Evolutionary conservation across 2,329 filamentous ascomycete genomes (phyloP).

Genomic region (Hymenoscyphus linearis): DNA sequence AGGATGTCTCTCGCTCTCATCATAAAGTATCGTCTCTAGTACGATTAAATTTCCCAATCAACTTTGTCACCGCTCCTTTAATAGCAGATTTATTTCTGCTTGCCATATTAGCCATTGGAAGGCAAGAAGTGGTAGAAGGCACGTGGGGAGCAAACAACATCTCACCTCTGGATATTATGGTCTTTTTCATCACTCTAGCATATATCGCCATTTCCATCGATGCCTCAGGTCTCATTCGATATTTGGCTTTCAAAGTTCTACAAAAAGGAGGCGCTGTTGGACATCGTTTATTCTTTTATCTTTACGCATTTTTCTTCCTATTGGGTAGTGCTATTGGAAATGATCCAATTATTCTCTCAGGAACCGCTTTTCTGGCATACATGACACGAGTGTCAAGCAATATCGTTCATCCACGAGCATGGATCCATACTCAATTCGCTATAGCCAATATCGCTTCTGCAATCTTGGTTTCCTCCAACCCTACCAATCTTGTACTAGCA

Average conservation of each 20-base stretch:
- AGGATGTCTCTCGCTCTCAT: constrained; percentile 22
- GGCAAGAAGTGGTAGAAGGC: constrained; percentile 61
- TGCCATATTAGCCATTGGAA: constrained; percentile 62
- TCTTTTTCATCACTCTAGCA: constrained; percentile 67
- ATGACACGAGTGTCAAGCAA: constrained; percentile 73
- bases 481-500: constrained; percentile 69
- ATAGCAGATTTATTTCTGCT: constrained; percentile 68
- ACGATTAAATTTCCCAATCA: constrained; percentile 55
- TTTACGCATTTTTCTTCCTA: constrained; percentile 67
- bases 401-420: constrained; percentile 64
- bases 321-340: constrained; percentile 67
- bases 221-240: constrained; percentile 67
- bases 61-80: constrained; percentile 66
- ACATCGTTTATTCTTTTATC: constrained; percentile 64
- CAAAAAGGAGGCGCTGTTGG: constrained; percentile 63
- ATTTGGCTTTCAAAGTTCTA: constrained; percentile 64
- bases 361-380: constrained; percentile 69
- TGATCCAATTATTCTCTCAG: constrained; percentile 69
- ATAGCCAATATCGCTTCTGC: constrained; percentile 70
- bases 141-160: constrained; percentile 63
- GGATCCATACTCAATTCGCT: constrained; percentile 69
- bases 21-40: constrained; percentile 37
- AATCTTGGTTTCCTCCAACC: constrained; percentile 72
- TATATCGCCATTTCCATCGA: constrained; percentile 77
- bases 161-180: constrained; percentile 66